Base-by-base conservation (phyloP, 2,329 filamentous ascomycete genomes). In the Corynespora cassiicola region DNA sequence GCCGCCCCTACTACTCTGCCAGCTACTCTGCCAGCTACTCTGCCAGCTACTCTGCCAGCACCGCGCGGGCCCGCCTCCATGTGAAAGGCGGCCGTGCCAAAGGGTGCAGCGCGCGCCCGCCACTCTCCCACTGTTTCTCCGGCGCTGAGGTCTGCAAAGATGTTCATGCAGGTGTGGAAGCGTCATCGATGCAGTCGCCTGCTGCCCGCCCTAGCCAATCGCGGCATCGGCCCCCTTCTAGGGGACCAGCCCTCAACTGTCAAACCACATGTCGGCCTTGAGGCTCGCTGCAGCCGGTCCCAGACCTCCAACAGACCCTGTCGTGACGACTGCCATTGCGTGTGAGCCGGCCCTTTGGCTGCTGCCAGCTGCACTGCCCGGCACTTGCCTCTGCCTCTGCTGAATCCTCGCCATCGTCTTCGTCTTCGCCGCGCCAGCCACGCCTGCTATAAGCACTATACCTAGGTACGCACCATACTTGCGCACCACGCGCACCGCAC, bases 111-210 rank as follows among this genome's bases (percentile, higher is more conserved):
- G 21, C 17, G n/a, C 24, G 17, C 28, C 12, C 22, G 21, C 20
- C 31, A 6, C 12, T 6, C n/a, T 12, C 14, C 15, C 17, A 29
- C 30, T 31, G 21, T 32, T 25, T 27, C 21, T 12, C 6, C 8
- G 24, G 22, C n/a, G n/a, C n/a, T n/a, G 28, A 31, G 22, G 19
- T 25, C 35, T 17, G 19, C 29, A 26, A 28, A 39, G 30, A 23
- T 23, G 39, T 33, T 34, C 35, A 36, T 45, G 41, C 38, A 42
- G 47, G 24, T 40, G 48, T 56, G 52, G 31, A 58, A 52, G 55
- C 58, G 55, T 62, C 58, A 58, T 59, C 45, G 56, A 61, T 52
- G 42, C 31, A 21, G 37, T 47, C 39, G 33, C 31, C 35, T 39
- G 31, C 42, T 44, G 29, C 23, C 9, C 26, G 22, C 31, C n/a